A percentile compares a stretch with the other conserved stretches of the same genome.
phyloP scores from a whole-genome alignment of 345 rosid genomes.

The Isatis tinctoria region DNA sequence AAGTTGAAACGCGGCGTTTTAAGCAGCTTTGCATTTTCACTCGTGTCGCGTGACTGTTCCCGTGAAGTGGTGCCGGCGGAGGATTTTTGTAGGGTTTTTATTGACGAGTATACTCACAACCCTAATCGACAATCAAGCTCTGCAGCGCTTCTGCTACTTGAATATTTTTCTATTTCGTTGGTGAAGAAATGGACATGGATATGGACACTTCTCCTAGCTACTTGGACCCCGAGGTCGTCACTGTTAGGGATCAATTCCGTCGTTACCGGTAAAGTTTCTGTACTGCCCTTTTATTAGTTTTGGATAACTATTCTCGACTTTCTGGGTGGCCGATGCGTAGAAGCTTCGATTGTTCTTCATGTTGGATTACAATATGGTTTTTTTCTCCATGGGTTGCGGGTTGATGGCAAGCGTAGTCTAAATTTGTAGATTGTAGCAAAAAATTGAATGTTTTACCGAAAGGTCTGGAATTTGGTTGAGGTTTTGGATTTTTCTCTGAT shows the following conservation, averaged over 20 bases:
- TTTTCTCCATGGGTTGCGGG: background rate
- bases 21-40: background rate
- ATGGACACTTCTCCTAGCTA: constrained; percentile 73
- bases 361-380: too few relatives aligned
- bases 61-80: constrained; percentile 4
- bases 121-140: constrained; percentile 15
- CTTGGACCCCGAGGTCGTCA: constrained; percentile 70
- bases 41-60: too few relatives aligned
- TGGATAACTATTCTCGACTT: background rate
- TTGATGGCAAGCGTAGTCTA: background rate
- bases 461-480: background rate
- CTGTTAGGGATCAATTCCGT: constrained; percentile 68
- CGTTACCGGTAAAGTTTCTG: constrained; percentile 67
- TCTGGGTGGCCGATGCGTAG: background rate
- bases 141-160: constrained; percentile 1
- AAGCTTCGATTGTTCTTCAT: background rate
- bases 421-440: background rate
- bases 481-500: background rate
- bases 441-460: constrained; percentile 1
- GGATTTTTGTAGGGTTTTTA: constrained; percentile 25
- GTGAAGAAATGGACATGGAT: constrained; percentile 55
- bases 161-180: background rate
- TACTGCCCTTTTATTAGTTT: background rate
- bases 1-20: constrained; percentile 29
- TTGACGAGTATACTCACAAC: background rate